Percentiles rank a stretch among this genome's conserved stretches.
These are phyloP conservation scores for Entomortierella lignicola DNA, from an alignment of 192 early-diverging fungal species.

Conservation along the genomic window DNA sequence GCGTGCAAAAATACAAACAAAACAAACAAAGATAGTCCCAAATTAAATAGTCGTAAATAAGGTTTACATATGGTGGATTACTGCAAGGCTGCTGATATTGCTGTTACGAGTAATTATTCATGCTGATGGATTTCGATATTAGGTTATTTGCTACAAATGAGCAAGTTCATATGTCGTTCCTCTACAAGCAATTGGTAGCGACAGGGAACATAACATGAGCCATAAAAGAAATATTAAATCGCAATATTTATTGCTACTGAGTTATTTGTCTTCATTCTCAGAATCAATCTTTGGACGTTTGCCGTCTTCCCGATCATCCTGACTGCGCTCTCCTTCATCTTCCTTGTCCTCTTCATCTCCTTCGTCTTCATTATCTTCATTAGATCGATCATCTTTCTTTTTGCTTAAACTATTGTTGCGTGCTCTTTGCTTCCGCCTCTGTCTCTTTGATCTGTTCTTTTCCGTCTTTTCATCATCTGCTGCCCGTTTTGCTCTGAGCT, in stretches of 20 bases:
- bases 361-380: constrained; percentile 24
- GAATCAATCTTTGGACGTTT: constrained; percentile 23
- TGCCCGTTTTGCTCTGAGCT: constrained; percentile 63
- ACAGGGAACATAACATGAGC: too few species aligned
- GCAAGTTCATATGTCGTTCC: too few species aligned
- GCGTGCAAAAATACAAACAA: constrained; percentile 4
- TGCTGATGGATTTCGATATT: too few species aligned
- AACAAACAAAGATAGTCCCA: not conserved
- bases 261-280: not conserved
- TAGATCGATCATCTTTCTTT: constrained; percentile 16
- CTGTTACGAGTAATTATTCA: too few species aligned
- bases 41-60: constrained; percentile 7
- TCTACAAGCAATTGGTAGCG: too few species aligned
- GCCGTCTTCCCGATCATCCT: constrained; percentile 8
- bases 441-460: constrained; percentile 88
- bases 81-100: too few species aligned
- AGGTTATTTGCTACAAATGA: too few species aligned
- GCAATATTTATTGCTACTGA: not conserved
- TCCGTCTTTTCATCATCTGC: constrained; percentile 88
- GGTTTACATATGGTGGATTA: too few species aligned
- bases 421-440: constrained; percentile 76
- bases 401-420: constrained; percentile 51
- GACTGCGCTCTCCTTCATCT: not conserved
- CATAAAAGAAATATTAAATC: too few species aligned
- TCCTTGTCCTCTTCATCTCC: constrained; percentile 13